Percentiles rank a stretch among this genome's conserved stretches.
Evolutionary conservation across 768 basidiomycete genomes (phyloP).

Genomic region (Lentinula sp.): DNA sequence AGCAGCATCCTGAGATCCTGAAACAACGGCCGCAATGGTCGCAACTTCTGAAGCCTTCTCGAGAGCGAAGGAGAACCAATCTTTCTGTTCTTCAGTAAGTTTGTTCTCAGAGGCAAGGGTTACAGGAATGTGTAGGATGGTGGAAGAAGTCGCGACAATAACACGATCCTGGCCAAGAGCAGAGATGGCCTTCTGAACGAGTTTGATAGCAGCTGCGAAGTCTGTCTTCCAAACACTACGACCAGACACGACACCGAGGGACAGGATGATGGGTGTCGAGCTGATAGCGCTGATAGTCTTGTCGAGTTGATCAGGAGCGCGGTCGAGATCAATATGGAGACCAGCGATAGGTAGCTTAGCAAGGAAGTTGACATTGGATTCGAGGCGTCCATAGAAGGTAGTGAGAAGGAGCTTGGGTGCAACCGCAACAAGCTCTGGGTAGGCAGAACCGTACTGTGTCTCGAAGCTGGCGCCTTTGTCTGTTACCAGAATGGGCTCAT

Average conservation of each 20-base stretch:
- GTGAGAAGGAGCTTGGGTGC: conserved; percentile 91
- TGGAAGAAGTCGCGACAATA: conserved; percentile 93
- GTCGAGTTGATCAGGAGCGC: conserved; percentile 87
- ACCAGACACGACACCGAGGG: conserved; percentile 94
- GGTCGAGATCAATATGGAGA: conserved; percentile 95
- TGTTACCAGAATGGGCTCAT: conserved; percentile 94
- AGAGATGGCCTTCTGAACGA: conserved; percentile 79
- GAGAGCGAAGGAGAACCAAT: conserved; percentile 98
- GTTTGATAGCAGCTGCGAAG: conserved; percentile 74
- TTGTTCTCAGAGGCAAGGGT: conserved; percentile 90
- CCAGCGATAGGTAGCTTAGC: conserved; percentile 90
- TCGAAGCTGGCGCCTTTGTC: conserved; percentile 75
- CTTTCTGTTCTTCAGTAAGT: conserved; percentile 81
- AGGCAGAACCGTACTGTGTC: conserved; percentile 75
- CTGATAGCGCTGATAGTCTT: conserved; percentile 79
- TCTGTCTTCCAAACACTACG: conserved; percentile 99
- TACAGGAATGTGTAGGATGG: conserved; percentile 97
- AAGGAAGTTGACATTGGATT: conserved; percentile 81
- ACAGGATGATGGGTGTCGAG: conserved; percentile 72
- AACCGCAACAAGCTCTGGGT: conserved; percentile 73
- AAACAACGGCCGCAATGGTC: conserved; percentile 76
- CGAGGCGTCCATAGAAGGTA: conserved; percentile 96
- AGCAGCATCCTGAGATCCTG: conserved; percentile 73
- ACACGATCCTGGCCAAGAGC: conserved; percentile 83
- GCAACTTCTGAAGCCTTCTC: conserved; percentile 95